These are phyloP conservation scores for Crithidia mellificae DNA, from an alignment of 208 protist species.

Conservation along the genomic window DNA sequence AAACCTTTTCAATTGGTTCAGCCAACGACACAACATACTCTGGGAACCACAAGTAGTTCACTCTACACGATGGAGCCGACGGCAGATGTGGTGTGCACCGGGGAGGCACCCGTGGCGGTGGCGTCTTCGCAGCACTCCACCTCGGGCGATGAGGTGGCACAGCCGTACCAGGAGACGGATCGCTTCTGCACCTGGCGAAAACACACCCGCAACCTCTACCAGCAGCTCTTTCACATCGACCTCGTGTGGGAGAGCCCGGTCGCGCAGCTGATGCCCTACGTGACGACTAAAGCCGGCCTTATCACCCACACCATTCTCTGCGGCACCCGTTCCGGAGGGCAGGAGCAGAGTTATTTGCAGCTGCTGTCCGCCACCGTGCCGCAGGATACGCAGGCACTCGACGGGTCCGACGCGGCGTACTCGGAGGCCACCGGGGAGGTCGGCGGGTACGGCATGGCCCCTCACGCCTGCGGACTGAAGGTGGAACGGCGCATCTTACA, in stretches of 20 bases:
- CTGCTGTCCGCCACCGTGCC: slow-evolving; percentile 74
- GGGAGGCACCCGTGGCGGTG: neutral
- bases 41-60: no score
- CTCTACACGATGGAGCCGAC: slow-evolving; percentile 15
- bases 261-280: slow-evolving; percentile 83
- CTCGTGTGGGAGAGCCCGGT: slow-evolving; percentile 86
- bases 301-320: slow-evolving; percentile 76
- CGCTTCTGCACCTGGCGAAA: slow-evolving; percentile 90
- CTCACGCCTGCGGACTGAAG: slow-evolving; percentile 54
- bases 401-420: slow-evolving; percentile 51
- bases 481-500: slow-evolving; percentile 85
- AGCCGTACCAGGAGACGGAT: slow-evolving; percentile 68
- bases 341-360: slow-evolving; percentile 87
- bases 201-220: slow-evolving; percentile 85
- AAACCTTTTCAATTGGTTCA: no score
- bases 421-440: slow-evolving; percentile 89
- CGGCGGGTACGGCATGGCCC: slow-evolving; percentile 89
- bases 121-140: slow-evolving; percentile 25
- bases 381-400: slow-evolving; percentile 43
- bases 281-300: slow-evolving; percentile 53
- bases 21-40: no score
- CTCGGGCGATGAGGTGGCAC: slow-evolving; percentile 4
- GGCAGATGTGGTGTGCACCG: slow-evolving; percentile 18
- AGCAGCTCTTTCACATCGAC: slow-evolving; percentile 86
- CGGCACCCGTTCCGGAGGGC: slow-evolving; percentile 75